Base-by-base conservation (phyloP, 108 stramenopile genomes). In the Pseudonitzschia multistriata region DNA sequence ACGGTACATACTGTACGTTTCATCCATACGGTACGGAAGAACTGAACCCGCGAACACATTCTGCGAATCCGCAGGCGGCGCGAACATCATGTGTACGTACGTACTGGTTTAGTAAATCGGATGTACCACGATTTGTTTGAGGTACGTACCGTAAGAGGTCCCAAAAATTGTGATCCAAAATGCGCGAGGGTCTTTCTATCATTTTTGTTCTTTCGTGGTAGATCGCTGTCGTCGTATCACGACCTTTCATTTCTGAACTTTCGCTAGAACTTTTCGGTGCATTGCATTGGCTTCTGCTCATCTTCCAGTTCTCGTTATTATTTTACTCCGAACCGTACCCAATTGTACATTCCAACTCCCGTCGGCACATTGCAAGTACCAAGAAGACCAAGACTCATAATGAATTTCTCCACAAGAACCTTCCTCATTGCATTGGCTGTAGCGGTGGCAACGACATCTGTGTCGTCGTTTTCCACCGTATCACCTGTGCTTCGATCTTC, bases 391-490 rank as follows among this genome's bases (percentile, higher is more conserved):
- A 59, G 19, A 59, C 33, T 29, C 15, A 35, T 17, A 0, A 59
- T 59, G 57, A 59, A 59, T 30, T 33, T 29, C n/a, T 19, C 57
- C 19, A 59, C 31, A 30, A 59, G 19, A 59, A 35, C 34, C 33
- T 15, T 45, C 21, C 13, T 59, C 3, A 33, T 59, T 59, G n/a
- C 29, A 33, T 59, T 59, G 34, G 31, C 47, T 7, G 63, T 25
- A 47, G 63, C 63, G 3, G 6, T 64, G 13, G 42, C 42, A 25
- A 25, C 63, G 19, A 47, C 35, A 6, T 24, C 63, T 19, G 63
- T 64, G 10, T 45, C 63, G 34, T 64, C 63, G 28, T 64, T 64
- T 64, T 35, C 63, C 13, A 64, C 63, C 21, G 34, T 59, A 30
- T 59, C 63, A 5, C 63, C 63, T 3, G 17, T 45, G 4, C 24